Base-by-base conservation (phyloP, 306 rosid species). In the Fagus sylvatica region DNA sequence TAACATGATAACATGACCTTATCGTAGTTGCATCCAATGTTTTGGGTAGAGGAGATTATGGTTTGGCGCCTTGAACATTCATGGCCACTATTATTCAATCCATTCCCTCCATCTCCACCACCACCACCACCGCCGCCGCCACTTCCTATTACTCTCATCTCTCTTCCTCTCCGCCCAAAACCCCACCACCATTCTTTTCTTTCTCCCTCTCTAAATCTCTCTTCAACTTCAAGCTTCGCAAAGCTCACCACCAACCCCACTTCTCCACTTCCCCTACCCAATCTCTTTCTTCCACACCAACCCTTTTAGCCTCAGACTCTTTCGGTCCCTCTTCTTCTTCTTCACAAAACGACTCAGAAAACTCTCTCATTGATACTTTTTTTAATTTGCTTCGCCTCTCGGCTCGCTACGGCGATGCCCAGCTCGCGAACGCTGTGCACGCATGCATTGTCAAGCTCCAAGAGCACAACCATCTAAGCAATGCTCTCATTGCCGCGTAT, bases 341-440 rank as follows among this genome's bases (percentile, higher is more conserved):
- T 30, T 68, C 72, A 4, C 76, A 53, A 30, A 8, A 30, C 55
- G 13, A 17, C 53, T 22, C 5, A 53, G 59, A 62, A 43, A 80
- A 57, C 43, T 61, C 65, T 6, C 62, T 60, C 75, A 57, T 76
- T 17, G 74, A 78, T 19, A 57, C 46, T 2, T 61, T 83, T 30
- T 68, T 85, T 80, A 6, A 61, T 43, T 56, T 85, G 74, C 94
- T 94, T 76, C 94, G 87, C 73, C 53, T 86, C 37, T 84, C 94
- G 39, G 62, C 82, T 55, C 91, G 84, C 54, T 69, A 65, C 74
- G 37, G 78, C 39, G 84, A 86, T 70, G 56, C 77, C 39, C 77
- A 80, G 61, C 91, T 94, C 55, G 81, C 85, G 69, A 81, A 66
- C 69, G 88, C 96, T 54, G 85, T 84, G 6, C 98, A 94, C 78